Evolutionary conservation across 2,329 filamentous ascomycete genomes (phyloP).

Genomic region (Aspergillus amoenus): DNA sequence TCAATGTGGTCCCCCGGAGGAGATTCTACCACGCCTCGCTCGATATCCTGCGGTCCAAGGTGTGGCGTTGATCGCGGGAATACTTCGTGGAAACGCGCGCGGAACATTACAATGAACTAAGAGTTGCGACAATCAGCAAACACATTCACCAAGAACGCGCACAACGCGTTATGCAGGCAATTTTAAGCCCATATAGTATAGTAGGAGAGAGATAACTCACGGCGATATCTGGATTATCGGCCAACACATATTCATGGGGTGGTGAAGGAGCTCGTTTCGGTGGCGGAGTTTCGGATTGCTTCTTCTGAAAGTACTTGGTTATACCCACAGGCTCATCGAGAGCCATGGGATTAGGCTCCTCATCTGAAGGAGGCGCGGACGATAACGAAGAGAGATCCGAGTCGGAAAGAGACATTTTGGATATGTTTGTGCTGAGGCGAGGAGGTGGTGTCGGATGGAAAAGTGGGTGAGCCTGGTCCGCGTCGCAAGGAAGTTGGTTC

Average conservation of each 20-base stretch:
- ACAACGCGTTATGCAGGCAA: constrained; percentile 27
- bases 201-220: constrained; percentile 59
- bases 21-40: constrained; percentile 75
- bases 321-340: constrained; percentile 44
- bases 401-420: constrained; percentile 51
- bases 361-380: constrained; percentile 59
- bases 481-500: constrained; percentile 26
- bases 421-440: constrained; percentile 30
- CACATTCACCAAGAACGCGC: constrained; percentile 24
- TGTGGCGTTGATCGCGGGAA: constrained; percentile 85
- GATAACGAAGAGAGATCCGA: constrained; percentile 60
- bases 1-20: constrained; percentile 83
- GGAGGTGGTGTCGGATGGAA: constrained; percentile 18
- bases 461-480: constrained; percentile 19
- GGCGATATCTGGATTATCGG: constrained; percentile 88
- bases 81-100: constrained; percentile 84
- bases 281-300: constrained; percentile 56
- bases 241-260: constrained; percentile 83
- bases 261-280: constrained; percentile 84
- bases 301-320: constrained; percentile 49
- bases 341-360: constrained; percentile 49
- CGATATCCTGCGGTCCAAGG: constrained; percentile 93
- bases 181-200: constrained; percentile 34
- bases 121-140: constrained; percentile 35
- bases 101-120: constrained; percentile 98